Evolutionary conservation across 352 stramenopile genomes (phyloP).

Genomic region (Phytophthora ohioensis): DNA sequence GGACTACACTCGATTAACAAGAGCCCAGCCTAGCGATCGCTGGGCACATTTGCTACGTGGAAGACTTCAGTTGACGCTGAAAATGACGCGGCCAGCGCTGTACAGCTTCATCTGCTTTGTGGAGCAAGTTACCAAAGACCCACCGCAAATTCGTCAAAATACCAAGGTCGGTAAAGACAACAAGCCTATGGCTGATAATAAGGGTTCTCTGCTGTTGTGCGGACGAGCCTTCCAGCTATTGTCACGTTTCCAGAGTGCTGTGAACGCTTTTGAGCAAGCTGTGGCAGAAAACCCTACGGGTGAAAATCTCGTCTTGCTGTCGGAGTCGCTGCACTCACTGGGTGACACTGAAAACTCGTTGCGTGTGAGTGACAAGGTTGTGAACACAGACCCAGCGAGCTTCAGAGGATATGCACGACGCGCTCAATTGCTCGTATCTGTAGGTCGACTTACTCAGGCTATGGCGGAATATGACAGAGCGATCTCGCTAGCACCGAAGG

Average conservation of each 20-base stretch:
- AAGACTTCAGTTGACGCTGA: conserved; percentile 64
- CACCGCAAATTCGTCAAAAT: not conserved
- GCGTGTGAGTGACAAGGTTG: conserved; percentile 76
- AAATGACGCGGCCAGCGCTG: conserved; percentile 61
- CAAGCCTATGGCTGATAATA: conserved; percentile 38
- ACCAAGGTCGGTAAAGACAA: not conserved
- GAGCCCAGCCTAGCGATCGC: conserved; percentile 64
- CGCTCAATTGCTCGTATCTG: conserved; percentile 69
- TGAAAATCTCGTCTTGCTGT: conserved; percentile 82
- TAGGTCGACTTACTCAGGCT: conserved; percentile 52
- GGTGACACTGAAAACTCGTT: conserved; percentile 84
- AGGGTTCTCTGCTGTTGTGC: conserved; percentile 59
- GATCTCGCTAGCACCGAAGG: conserved; percentile 63
- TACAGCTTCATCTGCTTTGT: conserved; percentile 84
- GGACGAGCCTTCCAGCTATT: conserved; percentile 78
- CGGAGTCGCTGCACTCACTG: conserved; percentile 81
- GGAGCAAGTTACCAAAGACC: conserved; percentile 43
- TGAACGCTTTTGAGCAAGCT: conserved; percentile 70
- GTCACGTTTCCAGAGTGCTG: conserved; percentile 67
- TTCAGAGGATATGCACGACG: conserved; percentile 74
- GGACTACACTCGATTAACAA: conserved; percentile 73
- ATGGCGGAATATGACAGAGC: conserved; percentile 77
- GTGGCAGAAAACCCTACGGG: conserved; percentile 67
- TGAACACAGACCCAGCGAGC: conserved; percentile 63
- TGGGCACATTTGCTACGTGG: conserved; percentile 74